A percentile compares a stretch with the other conserved stretches of the same genome.
Evolutionary conservation across 1,139 yeast species (phyloP).

Genomic region (Nematodospora anomalae): DNA sequence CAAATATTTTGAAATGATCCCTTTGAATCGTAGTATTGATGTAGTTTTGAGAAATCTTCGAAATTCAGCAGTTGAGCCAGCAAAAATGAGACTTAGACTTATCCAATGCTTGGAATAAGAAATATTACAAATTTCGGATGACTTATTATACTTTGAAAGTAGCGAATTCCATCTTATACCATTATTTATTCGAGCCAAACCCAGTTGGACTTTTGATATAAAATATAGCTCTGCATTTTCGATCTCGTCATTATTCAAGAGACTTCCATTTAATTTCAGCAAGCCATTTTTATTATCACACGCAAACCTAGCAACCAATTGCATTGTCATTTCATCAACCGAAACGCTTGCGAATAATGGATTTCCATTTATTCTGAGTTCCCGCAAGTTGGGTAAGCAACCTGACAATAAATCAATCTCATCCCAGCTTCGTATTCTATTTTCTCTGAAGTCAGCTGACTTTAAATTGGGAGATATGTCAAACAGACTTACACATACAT

Average conservation of each 20-base stretch:
- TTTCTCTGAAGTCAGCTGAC: constrained; percentile 49
- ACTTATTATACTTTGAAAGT: constrained; percentile 24
- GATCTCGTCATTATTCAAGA: constrained; percentile 47
- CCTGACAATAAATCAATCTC: constrained; percentile 42
- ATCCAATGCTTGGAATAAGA: constrained; percentile 9
- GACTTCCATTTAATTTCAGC: constrained; percentile 56
- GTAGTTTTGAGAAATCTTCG: constrained; percentile 12
- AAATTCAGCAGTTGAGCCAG: neutral
- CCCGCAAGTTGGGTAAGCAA: constrained; percentile 37
- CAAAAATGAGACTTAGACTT: constrained; percentile 5
- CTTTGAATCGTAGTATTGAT: constrained; percentile 32
- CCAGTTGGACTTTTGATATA: constrained; percentile 48
- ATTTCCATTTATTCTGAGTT: constrained; percentile 52
- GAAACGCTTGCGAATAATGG: constrained; percentile 45
- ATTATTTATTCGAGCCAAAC: constrained; percentile 23
- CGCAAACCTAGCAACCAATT: constrained; percentile 51
- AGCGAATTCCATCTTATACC: constrained; percentile 28
- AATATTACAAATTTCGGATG: constrained; percentile 3
- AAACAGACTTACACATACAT: constrained; percentile 13
- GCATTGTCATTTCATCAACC: constrained; percentile 37
- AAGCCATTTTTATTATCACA: constrained; percentile 27
- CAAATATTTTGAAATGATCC: constrained; percentile 20
- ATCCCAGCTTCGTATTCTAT: constrained; percentile 46
- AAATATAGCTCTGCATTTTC: constrained; percentile 68
- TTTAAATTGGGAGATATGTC: constrained; percentile 9